A percentile compares a stretch with the other conserved stretches of the same genome.
phyloP scores from a whole-genome alignment of 176 grass and related monocot genomes.

The Pontederia crassipes region DNA sequence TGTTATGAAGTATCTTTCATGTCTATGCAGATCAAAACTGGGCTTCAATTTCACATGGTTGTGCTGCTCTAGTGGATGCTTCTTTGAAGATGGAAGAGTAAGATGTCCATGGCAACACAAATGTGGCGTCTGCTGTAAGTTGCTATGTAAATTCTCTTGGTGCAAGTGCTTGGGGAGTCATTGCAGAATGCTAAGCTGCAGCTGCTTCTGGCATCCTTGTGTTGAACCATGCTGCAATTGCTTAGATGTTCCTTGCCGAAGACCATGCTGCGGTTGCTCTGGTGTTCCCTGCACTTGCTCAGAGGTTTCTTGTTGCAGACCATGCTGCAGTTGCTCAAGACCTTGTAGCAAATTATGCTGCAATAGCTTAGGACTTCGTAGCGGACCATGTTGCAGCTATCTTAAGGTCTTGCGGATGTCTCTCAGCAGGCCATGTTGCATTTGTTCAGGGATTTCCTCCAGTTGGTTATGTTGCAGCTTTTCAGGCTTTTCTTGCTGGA shows the following conservation, averaged over 20 bases:
- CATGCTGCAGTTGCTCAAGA: conserved; percentile 4
- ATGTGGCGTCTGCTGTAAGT: not conserved
- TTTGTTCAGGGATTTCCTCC: not conserved
- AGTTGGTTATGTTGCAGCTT: not conserved
- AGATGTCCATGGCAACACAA: conserved; percentile 19
- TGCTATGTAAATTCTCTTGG: not conserved
- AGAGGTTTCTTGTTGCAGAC: not conserved
- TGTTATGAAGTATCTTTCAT: not conserved
- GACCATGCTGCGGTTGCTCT: no score
- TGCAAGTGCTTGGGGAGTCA: not conserved
- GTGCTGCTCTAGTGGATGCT: conserved; percentile 54
- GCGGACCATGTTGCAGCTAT: not conserved
- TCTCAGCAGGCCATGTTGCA: conserved; percentile 8
- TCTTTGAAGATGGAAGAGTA: conserved; percentile 16
- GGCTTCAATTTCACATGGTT: conserved; percentile 53
- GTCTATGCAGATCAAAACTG: conserved; percentile 45
- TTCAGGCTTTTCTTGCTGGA: not conserved
- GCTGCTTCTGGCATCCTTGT: not conserved
- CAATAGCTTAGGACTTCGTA: not conserved
- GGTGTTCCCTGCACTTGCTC: not conserved
- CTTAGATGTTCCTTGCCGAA: not conserved
- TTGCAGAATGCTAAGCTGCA: not conserved
- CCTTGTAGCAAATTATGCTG: no score
- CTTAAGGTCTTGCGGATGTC: not conserved
- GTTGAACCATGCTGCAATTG: conserved; percentile 11